Evolutionary conservation across 345 rosid species (phyloP).

Genomic region (Nasturtium officinale): DNA sequence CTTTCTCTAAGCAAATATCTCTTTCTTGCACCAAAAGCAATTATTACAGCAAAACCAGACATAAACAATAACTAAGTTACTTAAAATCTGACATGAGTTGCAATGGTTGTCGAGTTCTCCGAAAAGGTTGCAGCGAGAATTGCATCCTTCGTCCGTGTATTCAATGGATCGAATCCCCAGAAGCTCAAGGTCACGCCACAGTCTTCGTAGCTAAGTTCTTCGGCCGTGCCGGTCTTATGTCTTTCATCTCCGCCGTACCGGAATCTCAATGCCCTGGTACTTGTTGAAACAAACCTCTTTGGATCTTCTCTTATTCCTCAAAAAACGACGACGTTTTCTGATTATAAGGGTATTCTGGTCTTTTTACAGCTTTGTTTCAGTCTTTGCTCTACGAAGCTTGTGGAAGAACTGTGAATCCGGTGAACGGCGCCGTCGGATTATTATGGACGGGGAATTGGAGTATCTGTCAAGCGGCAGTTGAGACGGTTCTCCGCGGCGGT

Average conservation of each 20-base stretch:
- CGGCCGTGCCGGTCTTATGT: slow-evolving; percentile 88
- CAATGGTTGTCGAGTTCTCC: slow-evolving; percentile 80
- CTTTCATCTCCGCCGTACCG: slow-evolving; percentile 74
- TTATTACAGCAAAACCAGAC: slow-evolving; percentile 18
- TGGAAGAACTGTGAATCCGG: slow-evolving; percentile 71
- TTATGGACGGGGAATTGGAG: slow-evolving; percentile 76
- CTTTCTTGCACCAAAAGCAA: slow-evolving; percentile 30
- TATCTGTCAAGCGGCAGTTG: slow-evolving; percentile 60
- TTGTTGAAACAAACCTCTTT: neutral
- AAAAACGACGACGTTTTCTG: neutral
- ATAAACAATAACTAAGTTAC: neutral
- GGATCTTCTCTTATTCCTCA: neutral
- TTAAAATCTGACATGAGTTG: slow-evolving; percentile 61
- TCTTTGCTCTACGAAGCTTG: slow-evolving; percentile 70
- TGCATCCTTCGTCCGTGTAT: slow-evolving; percentile 77
- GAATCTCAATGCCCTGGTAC: slow-evolving; percentile 63
- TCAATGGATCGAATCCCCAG: slow-evolving; percentile 59
- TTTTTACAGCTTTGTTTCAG: slow-evolving; percentile 61
- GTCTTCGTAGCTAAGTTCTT: slow-evolving; percentile 87
- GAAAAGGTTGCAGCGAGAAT: slow-evolving; percentile 81
- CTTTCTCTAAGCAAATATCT: slow-evolving; percentile 1
- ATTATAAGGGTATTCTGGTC: neutral
- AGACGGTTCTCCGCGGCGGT: slow-evolving; percentile 66
- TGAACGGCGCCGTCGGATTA: slow-evolving; percentile 70
- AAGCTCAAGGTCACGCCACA: slow-evolving; percentile 86